Conservation (phyloP, 768 basidiomycete genomes). For the Cystofilobasidium capitatum region DNA sequence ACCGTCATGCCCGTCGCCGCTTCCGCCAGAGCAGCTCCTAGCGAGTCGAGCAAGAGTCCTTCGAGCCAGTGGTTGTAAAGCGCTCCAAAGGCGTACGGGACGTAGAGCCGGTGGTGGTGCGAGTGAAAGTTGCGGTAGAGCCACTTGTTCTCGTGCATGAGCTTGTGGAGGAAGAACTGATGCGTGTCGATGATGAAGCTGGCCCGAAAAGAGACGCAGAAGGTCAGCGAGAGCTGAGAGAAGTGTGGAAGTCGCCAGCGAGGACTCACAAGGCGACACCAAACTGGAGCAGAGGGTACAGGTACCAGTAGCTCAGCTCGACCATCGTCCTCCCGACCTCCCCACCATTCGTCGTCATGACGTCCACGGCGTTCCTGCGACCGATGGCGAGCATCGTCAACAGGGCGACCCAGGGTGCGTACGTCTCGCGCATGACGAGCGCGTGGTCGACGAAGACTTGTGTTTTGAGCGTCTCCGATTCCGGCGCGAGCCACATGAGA, state of each 20-base stretch:
- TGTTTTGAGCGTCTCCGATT: constrained; percentile 31
- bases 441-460: constrained; percentile 40
- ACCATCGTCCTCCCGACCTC: constrained; percentile 43
- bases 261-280: constrained; percentile 68
- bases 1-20: constrained; percentile 55
- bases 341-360: constrained; percentile 35
- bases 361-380: constrained; percentile 38
- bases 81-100: constrained; percentile 92
- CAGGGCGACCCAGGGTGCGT: constrained; percentile 41
- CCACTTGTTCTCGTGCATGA: constrained; percentile 81
- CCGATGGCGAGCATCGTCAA: constrained; percentile 44
- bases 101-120: constrained; percentile 89
- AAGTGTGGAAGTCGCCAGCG: background rate
- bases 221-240: background rate
- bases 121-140: constrained; percentile 87
- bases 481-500: constrained; percentile 53
- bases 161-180: constrained; percentile 93
- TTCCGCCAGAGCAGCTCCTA: constrained; percentile 73
- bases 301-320: constrained; percentile 86
- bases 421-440: constrained; percentile 41
- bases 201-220: background rate
- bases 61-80: constrained; percentile 96
- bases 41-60: constrained; percentile 74
- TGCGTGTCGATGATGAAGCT: constrained; percentile 94
- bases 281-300: constrained; percentile 62